Base-by-base conservation (phyloP, 345 rosid genomes). In the Boechera stricta region DNA sequence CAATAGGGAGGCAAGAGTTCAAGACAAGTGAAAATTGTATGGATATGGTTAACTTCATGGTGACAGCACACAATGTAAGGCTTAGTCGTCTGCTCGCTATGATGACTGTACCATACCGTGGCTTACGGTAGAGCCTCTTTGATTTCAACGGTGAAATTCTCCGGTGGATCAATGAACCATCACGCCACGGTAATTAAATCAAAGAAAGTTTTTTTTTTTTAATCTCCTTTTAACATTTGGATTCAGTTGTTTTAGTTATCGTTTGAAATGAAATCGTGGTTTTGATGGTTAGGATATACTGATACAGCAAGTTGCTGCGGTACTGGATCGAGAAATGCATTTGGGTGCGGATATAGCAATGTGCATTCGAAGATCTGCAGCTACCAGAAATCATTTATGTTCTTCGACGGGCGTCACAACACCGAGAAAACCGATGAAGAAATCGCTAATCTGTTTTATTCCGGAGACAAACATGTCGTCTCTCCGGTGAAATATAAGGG, bases 321-420 rank as follows among this genome's bases (percentile, higher is more conserved):
- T 8, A 65, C 65, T 61, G 83, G 83, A 44, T 64, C 74, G 26
- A 66, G 77, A 65, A 67, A 80, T 66, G 83, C 71, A 18, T 80
- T 5, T 13, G 83, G 83, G 1, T 80, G 83, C 12, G 80, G 77
- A 18, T 72, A 51, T 21, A 38, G 31, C 33, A 66, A 80, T 26
- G 62, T 80, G 66, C 83, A 80, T 61, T 76, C 80, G 2, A 76
- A 80, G 35, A 70, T 80, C 16, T 80, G 80, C 15, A 65, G 77
- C 15, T 76, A 71, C 60, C 80, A 72, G 60, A 54, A 73, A 18
- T 63, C 74, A 4, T 80, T 58, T 56, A 32, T 80, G 41, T 80
- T 76, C 69, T 80, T 64, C 15, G 80, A 80, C 24, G 83, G 80
- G 47, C 73, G 78, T 36, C 80, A 80, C 71, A 80, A 55, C 70